phyloP scores from a whole-genome alignment of 2,329 filamentous ascomycete genomes.

The Sporothrix brasiliensis region DNA sequence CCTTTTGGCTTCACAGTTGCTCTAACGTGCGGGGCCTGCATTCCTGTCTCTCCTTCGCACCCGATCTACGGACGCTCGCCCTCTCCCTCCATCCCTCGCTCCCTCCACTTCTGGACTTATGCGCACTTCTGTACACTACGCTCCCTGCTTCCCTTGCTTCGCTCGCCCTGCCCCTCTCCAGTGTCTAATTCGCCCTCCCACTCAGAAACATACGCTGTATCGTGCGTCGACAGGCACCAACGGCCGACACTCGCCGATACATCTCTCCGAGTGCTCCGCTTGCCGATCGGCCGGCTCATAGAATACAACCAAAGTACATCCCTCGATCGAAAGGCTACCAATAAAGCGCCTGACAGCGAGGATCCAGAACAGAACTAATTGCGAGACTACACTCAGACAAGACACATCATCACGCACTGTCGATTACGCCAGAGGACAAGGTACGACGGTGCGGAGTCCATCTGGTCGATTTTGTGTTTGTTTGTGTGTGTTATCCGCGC shows the following conservation, averaged over 20 bases:
- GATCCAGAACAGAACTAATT: slow-evolving; percentile 20
- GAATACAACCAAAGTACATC: background rate
- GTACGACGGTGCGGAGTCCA: no score
- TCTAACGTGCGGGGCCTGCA: slow-evolving; percentile 1
- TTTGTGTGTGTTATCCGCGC: background rate
- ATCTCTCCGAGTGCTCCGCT: slow-evolving; percentile 16
- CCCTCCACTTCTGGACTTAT: background rate
- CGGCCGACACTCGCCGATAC: background rate
- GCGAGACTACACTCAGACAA: slow-evolving; percentile 3
- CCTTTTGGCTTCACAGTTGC: background rate
- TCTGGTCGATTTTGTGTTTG: background rate
- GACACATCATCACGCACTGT: slow-evolving; percentile 15
- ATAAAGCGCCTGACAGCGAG: background rate
- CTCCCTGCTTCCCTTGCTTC: slow-evolving; percentile 27
- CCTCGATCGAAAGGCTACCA: background rate
- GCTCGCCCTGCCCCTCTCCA: slow-evolving; percentile 7
- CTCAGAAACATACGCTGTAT: background rate
- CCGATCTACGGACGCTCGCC: slow-evolving; percentile 20
- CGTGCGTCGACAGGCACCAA: slow-evolving; percentile 9
- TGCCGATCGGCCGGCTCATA: slow-evolving; percentile 9
- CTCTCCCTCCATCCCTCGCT: slow-evolving; percentile 19
- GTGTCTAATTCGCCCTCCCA: slow-evolving; percentile 16
- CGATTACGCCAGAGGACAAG: slow-evolving; percentile 22
- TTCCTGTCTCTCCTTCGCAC: slow-evolving; percentile 20
- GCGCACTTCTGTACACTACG: no score